phyloP scores from a whole-genome alignment of 805 yeast genomes.

The Nakazawaea wickerhamii region DNA sequence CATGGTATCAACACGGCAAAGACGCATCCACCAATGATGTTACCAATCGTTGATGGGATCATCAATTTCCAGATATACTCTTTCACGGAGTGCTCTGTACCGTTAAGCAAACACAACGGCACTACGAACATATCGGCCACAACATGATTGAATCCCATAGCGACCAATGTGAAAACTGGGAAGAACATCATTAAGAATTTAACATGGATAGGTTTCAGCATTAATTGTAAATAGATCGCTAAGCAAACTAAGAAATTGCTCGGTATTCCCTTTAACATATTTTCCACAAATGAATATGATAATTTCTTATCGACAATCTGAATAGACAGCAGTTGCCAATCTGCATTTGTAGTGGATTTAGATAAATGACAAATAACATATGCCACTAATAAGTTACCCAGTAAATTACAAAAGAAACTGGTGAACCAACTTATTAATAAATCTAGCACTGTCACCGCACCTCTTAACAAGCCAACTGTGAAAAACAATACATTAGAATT shows the following conservation, averaged over 20 bases:
- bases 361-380: conserved; percentile 58
- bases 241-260: conserved; percentile 75
- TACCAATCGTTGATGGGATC: conserved; percentile 69
- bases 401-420: conserved; percentile 64
- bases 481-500: conserved; percentile 72
- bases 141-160: conserved; percentile 72
- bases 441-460: conserved; percentile 65
- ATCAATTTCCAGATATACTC: conserved; percentile 66
- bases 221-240: conserved; percentile 70
- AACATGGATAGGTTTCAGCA: conserved; percentile 78
- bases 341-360: conserved; percentile 36
- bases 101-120: conserved; percentile 62
- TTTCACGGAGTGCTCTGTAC: conserved; percentile 59
- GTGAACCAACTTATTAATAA: conserved; percentile 59
- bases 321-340: conserved; percentile 43
- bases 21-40: conserved; percentile 70
- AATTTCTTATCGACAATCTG: conserved; percentile 40
- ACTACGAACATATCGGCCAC: conserved; percentile 78
- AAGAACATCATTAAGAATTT: conserved; percentile 55
- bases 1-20: conserved; percentile 65
- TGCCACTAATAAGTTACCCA: conserved; percentile 58
- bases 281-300: conserved; percentile 48
- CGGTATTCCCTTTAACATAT: conserved; percentile 63
- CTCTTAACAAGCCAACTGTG: conserved; percentile 60
- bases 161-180: conserved; percentile 75